Conservation (phyloP, 1,139 yeast species). For the Zygosaccharomyces pseudobailii region DNA sequence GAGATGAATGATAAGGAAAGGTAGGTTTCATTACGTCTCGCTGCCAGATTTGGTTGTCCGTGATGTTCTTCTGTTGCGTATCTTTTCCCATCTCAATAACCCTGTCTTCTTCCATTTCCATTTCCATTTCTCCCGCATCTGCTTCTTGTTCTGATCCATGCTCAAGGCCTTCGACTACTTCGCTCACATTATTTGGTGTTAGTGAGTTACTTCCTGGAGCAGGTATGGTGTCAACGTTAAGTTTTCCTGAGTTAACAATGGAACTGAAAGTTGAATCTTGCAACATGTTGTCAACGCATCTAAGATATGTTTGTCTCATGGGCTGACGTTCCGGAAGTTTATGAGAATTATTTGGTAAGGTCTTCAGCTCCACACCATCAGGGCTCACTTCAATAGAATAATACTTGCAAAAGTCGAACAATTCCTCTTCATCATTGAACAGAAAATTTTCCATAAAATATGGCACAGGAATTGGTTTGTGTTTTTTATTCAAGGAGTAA, state of each 20-base stretch:
- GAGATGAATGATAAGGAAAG: not conserved
- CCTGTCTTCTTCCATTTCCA: not conserved
- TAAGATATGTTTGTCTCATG: conserved; percentile 52
- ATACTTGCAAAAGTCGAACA: conserved; percentile 54
- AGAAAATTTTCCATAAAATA: conserved; percentile 53
- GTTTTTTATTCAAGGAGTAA: conserved; percentile 62
- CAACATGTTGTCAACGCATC: conserved; percentile 49
- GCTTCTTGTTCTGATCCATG: not conserved
- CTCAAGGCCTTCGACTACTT: not conserved
- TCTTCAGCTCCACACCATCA: conserved; percentile 52
- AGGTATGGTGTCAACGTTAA: conserved; percentile 22
- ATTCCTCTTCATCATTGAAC: conserved; percentile 54
- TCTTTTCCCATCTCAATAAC: not conserved
- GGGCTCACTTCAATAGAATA: conserved; percentile 53
- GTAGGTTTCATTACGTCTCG: not conserved
- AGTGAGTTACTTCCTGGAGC: not conserved
- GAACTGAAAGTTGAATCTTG: conserved; percentile 22
- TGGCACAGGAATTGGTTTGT: conserved; percentile 55
- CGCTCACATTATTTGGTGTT: not conserved
- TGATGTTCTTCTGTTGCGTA: not conserved
- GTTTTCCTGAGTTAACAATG: conserved; percentile 37
- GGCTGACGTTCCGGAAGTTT: conserved; percentile 44
- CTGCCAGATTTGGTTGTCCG: not conserved
- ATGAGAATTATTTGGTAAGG: conserved; percentile 46
- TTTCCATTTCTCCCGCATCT: not conserved